phyloP scores from a whole-genome alignment of 2,329 filamentous ascomycete genomes.

The Corniculantispora saksenae region DNA sequence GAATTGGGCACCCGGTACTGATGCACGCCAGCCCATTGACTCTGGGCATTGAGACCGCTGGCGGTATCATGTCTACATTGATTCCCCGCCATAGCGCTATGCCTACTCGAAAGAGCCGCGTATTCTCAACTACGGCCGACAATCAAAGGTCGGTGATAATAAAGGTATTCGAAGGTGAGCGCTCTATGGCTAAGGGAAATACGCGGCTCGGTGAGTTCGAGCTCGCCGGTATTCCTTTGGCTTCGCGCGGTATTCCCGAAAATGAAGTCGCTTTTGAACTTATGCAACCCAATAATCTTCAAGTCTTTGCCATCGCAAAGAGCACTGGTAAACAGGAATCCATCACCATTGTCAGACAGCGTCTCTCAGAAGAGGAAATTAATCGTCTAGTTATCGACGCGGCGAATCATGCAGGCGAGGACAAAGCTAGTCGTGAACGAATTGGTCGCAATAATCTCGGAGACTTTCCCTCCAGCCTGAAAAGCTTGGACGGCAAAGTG shows the following conservation, averaged over 20 bases:
- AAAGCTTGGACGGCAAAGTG: constrained; percentile 98
- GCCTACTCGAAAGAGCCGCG: constrained; percentile 94
- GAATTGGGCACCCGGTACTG: constrained; percentile 78
- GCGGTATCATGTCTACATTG: constrained; percentile 96
- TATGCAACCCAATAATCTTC: constrained; percentile 96
- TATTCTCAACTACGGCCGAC: constrained; percentile 94
- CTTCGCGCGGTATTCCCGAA: constrained; percentile 93
- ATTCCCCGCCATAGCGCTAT: constrained; percentile 94
- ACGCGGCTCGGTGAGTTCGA: constrained; percentile 98
- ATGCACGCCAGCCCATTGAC: constrained; percentile 98
- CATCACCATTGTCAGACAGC: constrained; percentile 99
- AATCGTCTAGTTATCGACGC: constrained; percentile 99
- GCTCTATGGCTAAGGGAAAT: constrained; percentile 93
- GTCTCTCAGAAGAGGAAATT: constrained; percentile 93
- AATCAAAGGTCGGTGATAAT: constrained; percentile 96
- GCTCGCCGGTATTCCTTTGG: constrained; percentile 91
- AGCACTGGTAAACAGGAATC: constrained; percentile 96
- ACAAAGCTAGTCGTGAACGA: constrained; percentile 96
- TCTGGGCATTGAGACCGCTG: constrained; percentile 95
- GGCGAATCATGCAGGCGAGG: constrained; percentile 98
- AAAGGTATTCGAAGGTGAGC: constrained; percentile 93
- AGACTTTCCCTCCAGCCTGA: constrained; percentile 98
- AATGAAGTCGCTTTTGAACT: constrained; percentile 98
- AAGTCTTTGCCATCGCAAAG: constrained; percentile 97
- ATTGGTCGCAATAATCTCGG: constrained; percentile 96